Percentiles rank a stretch among this genome's conserved stretches.
Conservation (phyloP, 2,329 filamentous ascomycete genomes). For the Botrytis paeoniae region DNA sequence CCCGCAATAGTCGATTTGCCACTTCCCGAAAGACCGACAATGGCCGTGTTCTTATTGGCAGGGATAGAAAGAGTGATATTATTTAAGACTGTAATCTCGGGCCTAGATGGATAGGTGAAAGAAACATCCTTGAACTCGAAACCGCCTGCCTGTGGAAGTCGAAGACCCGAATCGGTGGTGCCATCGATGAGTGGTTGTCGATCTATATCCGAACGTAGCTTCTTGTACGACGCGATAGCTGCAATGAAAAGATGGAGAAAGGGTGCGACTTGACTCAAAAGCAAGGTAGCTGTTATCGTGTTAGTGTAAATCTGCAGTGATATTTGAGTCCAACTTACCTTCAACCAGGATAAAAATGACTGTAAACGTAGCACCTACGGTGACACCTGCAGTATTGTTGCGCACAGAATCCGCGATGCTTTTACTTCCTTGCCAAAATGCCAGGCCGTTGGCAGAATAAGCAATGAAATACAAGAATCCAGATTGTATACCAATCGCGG, state of each 20-base stretch:
- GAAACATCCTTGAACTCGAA: constrained; percentile 15
- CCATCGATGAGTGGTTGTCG: constrained; percentile 28
- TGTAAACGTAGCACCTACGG: constrained; percentile 44
- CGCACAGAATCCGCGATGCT: constrained; percentile 43
- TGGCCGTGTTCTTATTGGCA: constrained; percentile 46
- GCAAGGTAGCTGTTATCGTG: constrained; percentile 43
- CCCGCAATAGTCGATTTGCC: constrained; percentile 57
- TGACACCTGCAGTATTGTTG: constrained; percentile 20
- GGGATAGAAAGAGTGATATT: constrained; percentile 34
- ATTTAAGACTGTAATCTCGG: constrained; percentile 35
- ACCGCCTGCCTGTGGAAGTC: constrained; percentile 19
- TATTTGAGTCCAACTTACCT: constrained; percentile 38
- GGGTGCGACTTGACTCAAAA: constrained; percentile 61
- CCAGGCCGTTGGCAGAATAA: constrained; percentile 52
- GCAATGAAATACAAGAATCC: constrained; percentile 42
- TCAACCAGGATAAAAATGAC: constrained; percentile 53
- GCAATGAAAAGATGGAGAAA: constrained; percentile 59
- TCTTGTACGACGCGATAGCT: constrained; percentile 56
- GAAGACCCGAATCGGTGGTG: constrained; percentile 21
- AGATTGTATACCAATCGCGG: constrained; percentile 48
- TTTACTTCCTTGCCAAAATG: constrained; percentile 57
- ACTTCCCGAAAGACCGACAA: constrained; percentile 57
- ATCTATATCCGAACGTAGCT: constrained; percentile 42
- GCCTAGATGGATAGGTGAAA: constrained; percentile 35
- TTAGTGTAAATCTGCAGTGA: constrained; percentile 5